phyloP scores from a whole-genome alignment of 495 filamentous ascomycete species.

The Penicillium daleae region DNA sequence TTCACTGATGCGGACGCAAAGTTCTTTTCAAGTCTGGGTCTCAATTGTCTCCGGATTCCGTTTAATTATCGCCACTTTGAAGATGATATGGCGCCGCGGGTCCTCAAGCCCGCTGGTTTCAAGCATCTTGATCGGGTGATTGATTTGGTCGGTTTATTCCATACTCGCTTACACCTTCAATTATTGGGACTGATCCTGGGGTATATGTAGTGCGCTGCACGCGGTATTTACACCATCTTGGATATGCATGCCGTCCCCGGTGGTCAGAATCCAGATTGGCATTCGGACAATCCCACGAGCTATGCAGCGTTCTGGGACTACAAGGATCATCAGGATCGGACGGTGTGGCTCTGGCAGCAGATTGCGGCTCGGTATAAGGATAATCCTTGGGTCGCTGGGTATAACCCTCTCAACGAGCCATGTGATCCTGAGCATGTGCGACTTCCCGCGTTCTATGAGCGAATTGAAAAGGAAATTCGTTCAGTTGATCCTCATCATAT shows the following conservation, averaged over 20 bases:
- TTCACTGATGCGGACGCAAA: constrained; percentile 64
- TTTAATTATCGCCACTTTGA: constrained; percentile 70
- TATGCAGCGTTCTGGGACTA: constrained; percentile 67
- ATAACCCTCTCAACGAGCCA: constrained; percentile 70
- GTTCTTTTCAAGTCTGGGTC: constrained; percentile 58
- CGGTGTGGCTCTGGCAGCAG: constrained; percentile 62
- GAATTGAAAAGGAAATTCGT: constrained; percentile 61
- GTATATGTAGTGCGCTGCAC: constrained; percentile 47
- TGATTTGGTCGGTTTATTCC: constrained; percentile 37
- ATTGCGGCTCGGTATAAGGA: constrained; percentile 59
- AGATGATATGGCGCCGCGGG: constrained; percentile 64
- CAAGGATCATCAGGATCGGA: constrained; percentile 63
- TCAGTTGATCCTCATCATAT: constrained; percentile 64
- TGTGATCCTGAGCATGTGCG: constrained; percentile 59
- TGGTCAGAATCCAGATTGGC: constrained; percentile 69
- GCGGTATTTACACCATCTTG: constrained; percentile 63
- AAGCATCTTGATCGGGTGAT: constrained; percentile 63
- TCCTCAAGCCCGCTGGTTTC: constrained; percentile 61
- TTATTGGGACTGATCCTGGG: too few relatives aligned
- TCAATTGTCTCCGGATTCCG: constrained; percentile 67
- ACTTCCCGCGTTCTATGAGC: constrained; percentile 59
- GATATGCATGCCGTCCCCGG: constrained; percentile 68
- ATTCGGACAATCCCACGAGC: constrained; percentile 57
- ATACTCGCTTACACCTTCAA: neutral
- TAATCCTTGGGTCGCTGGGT: constrained; percentile 64